Percentiles rank a stretch among this genome's conserved stretches.
These are phyloP conservation scores for Boechera retrofracta DNA, from an alignment of 345 rosid genomes.

Conservation along the genomic window DNA sequence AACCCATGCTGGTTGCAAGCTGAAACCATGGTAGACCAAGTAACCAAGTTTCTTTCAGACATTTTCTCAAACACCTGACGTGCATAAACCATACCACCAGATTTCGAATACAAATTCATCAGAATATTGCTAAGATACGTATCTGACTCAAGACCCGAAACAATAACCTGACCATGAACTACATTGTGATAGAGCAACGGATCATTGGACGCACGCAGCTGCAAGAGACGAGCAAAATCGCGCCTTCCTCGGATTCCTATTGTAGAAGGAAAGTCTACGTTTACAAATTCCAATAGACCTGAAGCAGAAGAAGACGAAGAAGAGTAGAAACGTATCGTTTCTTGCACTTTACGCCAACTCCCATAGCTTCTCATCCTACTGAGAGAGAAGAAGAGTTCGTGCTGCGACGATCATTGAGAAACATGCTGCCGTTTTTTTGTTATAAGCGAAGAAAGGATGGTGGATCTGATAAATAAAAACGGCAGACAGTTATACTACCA, in stretches of 20 bases:
- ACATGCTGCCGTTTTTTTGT: constrained; percentile 26
- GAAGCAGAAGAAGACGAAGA: constrained; percentile 31
- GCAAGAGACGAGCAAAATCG: constrained; percentile 54
- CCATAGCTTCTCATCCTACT: constrained; percentile 35
- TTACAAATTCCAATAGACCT: constrained; percentile 24
- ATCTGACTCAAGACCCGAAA: constrained; percentile 53
- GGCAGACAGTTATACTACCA: constrained; percentile 10
- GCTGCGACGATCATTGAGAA: constrained; percentile 10
- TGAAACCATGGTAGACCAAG: constrained; percentile 81
- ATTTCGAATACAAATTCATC: constrained; percentile 41
- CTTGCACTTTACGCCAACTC: constrained; percentile 34
- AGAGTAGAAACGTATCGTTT: constrained; percentile 29
- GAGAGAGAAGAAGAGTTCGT: constrained; percentile 9
- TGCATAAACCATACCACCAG: constrained; percentile 43
- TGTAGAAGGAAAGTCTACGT: constrained; percentile 37
- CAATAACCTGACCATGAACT: constrained; percentile 56
- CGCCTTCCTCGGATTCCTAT: constrained; percentile 39
- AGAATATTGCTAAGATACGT: constrained; percentile 57
- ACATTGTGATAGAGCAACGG: constrained; percentile 39
- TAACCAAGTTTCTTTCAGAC: constrained; percentile 62
- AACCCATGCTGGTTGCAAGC: constrained; percentile 57
- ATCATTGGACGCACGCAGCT: constrained; percentile 38
- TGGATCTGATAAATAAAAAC: constrained; percentile 14
- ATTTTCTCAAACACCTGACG: constrained; percentile 62
- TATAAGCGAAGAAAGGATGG: constrained; percentile 13